A percentile compares a stretch with the other conserved stretches of the same genome.
phyloP scores from a whole-genome alignment of 345 rosid species.

The Cardamine chenopodiifolia region DNA sequence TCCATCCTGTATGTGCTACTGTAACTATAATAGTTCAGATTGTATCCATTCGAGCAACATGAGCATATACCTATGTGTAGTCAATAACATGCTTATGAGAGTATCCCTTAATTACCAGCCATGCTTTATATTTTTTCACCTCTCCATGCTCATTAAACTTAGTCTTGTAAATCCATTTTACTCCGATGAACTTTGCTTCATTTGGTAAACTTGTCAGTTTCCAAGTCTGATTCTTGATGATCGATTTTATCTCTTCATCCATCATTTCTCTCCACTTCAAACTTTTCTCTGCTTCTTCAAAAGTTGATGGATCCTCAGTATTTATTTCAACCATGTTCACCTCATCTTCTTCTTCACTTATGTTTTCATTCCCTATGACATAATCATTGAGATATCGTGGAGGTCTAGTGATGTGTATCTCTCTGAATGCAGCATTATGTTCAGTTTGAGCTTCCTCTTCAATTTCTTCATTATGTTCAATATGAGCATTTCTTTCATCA shows the following conservation, averaged over 20 bases:
- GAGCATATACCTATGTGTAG: background rate
- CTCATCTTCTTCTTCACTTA: background rate
- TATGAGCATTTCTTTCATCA: no score
- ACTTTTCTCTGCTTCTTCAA: background rate
- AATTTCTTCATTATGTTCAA: no score
- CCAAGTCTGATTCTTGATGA: background rate
- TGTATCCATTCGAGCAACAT: background rate
- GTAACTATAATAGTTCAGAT: background rate
- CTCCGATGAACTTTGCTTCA: background rate
- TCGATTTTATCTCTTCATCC: background rate
- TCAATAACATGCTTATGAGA: background rate
- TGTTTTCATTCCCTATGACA: background rate
- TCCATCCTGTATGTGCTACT: background rate
- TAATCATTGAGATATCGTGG: background rate
- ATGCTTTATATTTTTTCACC: background rate
- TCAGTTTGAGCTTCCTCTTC: no score
- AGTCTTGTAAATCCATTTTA: background rate
- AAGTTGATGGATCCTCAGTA: fast-evolving
- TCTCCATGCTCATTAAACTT: background rate
- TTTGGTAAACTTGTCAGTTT: fast-evolving
- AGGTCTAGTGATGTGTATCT: background rate
- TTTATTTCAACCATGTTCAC: background rate
- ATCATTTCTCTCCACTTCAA: background rate
- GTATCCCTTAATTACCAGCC: background rate
- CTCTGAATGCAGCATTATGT: background rate